Evolutionary conservation across 495 filamentous ascomycete genomes (phyloP).

Genomic region (Extremus antarcticus): DNA sequence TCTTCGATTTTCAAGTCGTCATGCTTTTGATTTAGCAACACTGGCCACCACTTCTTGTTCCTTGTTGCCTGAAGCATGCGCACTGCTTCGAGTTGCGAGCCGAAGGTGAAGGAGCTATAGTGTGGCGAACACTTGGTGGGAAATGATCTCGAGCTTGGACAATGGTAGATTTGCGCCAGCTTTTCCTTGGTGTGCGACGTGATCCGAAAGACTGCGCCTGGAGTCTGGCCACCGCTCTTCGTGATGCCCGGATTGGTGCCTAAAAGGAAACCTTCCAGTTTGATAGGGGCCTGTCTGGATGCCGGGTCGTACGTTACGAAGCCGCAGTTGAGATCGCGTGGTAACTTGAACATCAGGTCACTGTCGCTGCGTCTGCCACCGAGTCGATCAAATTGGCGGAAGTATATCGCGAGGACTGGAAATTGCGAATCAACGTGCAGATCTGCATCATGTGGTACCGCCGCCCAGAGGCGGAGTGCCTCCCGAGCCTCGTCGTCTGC

Average conservation of each 20-base stretch:
- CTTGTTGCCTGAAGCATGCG: not conserved
- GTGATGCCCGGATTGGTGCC: not conserved
- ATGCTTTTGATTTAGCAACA: slow-evolving; percentile 7
- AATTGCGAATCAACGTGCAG: not conserved
- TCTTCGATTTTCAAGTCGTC: not conserved
- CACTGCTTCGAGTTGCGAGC: not conserved
- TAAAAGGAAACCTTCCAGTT: not conserved
- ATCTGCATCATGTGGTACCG: not conserved
- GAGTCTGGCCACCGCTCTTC: not conserved
- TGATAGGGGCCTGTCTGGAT: not conserved
- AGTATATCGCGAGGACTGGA: not conserved
- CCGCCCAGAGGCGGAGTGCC: slow-evolving; percentile 2
- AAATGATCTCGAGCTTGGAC: not conserved
- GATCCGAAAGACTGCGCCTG: slow-evolving; percentile 1
- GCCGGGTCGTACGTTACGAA: not conserved
- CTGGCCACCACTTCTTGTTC: not conserved
- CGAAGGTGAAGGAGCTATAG: slow-evolving; percentile 3
- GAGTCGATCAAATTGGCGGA: not conserved
- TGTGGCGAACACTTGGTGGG: not conserved
- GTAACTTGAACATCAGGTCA: not conserved
- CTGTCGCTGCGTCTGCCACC: not conserved
- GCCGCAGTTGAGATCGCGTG: not conserved
- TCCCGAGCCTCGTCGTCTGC: slow-evolving; percentile 1
- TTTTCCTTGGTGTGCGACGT: not conserved
- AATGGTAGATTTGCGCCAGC: not conserved